These are phyloP conservation scores for Penicillium lagena DNA, from an alignment of 495 filamentous ascomycete genomes.

Conservation along the genomic window DNA sequence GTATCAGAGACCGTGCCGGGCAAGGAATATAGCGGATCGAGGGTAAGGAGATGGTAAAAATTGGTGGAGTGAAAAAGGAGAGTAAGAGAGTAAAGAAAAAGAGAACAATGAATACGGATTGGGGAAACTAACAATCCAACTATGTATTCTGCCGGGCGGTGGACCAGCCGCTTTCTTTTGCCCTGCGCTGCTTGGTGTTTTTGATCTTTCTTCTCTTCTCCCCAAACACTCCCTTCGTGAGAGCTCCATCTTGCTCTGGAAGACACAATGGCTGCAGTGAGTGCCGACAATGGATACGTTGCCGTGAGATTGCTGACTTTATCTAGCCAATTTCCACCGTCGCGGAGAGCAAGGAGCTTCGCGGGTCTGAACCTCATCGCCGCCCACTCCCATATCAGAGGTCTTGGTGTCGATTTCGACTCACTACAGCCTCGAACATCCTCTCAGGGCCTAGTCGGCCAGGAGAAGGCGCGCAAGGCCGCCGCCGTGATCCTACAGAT, in stretches of 20 bases:
- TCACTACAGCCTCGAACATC: conserved; percentile 76
- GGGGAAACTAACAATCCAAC: too few species aligned
- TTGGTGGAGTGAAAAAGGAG: neutral
- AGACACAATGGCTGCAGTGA: conserved; percentile 35
- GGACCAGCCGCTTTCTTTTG: conserved; percentile 7
- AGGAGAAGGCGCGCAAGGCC: conserved; percentile 92
- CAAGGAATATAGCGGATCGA: too few species aligned
- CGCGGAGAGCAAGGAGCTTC: conserved; percentile 88
- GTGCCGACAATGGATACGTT: conserved; percentile 4
- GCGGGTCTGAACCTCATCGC: conserved; percentile 94
- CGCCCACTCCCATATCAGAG: conserved; percentile 95
- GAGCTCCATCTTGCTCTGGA: conserved; percentile 1
- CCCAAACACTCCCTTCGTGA: neutral
- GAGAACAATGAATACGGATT: neutral
- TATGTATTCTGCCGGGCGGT: conserved; percentile 24
- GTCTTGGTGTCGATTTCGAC: conserved; percentile 87
- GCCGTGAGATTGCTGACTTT: conserved; percentile 1
- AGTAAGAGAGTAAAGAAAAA: neutral
- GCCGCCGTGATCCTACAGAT: conserved; percentile 94
- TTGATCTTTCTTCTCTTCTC: neutral
- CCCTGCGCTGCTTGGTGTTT: conserved; percentile 5
- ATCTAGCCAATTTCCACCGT: conserved; percentile 81
- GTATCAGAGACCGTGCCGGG: too few species aligned
- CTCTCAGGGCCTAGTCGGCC: conserved; percentile 96
- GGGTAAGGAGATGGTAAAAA: too few species aligned